Evolutionary conservation across 164 flowering plant species (phyloP), one percentile per base, ranked within the genome.

Genomic region (Amborella trichopoda): DNA sequence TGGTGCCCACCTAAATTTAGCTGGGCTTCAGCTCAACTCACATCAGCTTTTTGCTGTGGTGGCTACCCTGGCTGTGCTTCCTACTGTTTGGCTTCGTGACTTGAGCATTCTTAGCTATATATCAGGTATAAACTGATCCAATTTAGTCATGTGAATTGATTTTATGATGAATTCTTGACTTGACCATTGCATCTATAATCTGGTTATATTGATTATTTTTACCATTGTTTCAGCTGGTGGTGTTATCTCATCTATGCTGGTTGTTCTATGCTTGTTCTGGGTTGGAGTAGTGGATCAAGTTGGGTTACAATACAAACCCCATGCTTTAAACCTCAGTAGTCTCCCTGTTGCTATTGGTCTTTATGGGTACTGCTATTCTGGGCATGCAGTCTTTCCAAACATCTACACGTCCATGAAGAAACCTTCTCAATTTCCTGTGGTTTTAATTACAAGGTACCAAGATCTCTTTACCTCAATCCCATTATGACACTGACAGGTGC

Each of bases 331-430:
- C 63, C 77, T 84, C 22, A 39, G 70, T 14, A 74, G 74, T 46
- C 78, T 93, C 55, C 95, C 99, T 22, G 96, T 93, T 39, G 95
- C 99, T 8, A 64, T 93, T 63, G 99, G 99, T 44, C 84, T 88
- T 27, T 93, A 80, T 58, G 96, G 96, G 3, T 91, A 68, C 60
- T 91, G 99, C 68, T 88, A 82, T 49, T 80, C 99, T 2, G 99
- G 96, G 18, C 99, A 91, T 67, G 96, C 99, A 19, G 94, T 88
- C 50, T 82, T 88, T 47, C 99, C 99, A n/a, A 91, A 88, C 62
- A 84, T 93, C 39, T 93, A 93, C 52, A 75, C 81, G 20, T 93
- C 99, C 18, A 78, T 93, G 96, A 83, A 72, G 32, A 77, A 77
- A 44, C 94, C 75, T 38, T 70, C 44, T 61, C 83, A 83, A 60